Percentiles rank a stretch among this genome's conserved stretches.
phyloP scores from a whole-genome alignment of 2,329 filamentous ascomycete genomes.

The Pseudogymnoascus sp. region DNA sequence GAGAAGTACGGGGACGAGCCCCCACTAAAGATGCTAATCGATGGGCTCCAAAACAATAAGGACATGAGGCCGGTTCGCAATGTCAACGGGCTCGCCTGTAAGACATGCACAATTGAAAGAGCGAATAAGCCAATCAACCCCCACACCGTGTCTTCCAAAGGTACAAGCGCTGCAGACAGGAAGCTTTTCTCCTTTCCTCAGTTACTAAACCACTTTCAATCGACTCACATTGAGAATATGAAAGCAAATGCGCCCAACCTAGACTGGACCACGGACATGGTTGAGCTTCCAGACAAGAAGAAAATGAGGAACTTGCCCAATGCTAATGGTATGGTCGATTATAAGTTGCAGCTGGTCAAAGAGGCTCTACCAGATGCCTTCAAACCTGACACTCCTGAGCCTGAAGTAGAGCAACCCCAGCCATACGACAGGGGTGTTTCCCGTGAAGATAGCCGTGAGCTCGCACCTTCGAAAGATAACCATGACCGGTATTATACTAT shows the following conservation, averaged over 20 bases:
- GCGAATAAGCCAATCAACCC: slow-evolving; percentile 34
- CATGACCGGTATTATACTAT: slow-evolving; percentile 25
- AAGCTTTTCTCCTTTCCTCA: slow-evolving; percentile 48
- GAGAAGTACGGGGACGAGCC: slow-evolving; percentile 49
- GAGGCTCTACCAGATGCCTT: slow-evolving; percentile 42
- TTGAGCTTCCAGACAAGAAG: slow-evolving; percentile 46
- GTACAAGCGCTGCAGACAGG: slow-evolving; percentile 25
- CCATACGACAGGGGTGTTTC: neutral
- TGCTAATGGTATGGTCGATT: slow-evolving; percentile 47
- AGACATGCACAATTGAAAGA: slow-evolving; percentile 38
- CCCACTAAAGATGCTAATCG: slow-evolving; percentile 50
- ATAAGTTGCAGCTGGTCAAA: slow-evolving; percentile 43
- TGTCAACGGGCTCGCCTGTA: slow-evolving; percentile 47
- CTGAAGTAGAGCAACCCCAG: neutral
- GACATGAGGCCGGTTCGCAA: slow-evolving; percentile 49
- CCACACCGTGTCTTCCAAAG: slow-evolving; percentile 7
- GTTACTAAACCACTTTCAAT: slow-evolving; percentile 51
- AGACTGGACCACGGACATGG: slow-evolving; percentile 55
- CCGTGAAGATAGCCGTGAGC: slow-evolving; percentile 7
- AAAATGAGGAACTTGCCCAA: slow-evolving; percentile 41
- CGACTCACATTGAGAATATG: slow-evolving; percentile 23
- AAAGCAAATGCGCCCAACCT: slow-evolving; percentile 22
- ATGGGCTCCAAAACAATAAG: slow-evolving; percentile 47
- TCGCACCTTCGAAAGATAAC: slow-evolving; percentile 25
- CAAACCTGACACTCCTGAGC: neutral